Percentiles rank a stretch among this genome's conserved stretches.
These are phyloP conservation scores for Cercospora berteroae DNA, from an alignment of 2,329 filamentous ascomycete species.

Conservation along the genomic window DNA sequence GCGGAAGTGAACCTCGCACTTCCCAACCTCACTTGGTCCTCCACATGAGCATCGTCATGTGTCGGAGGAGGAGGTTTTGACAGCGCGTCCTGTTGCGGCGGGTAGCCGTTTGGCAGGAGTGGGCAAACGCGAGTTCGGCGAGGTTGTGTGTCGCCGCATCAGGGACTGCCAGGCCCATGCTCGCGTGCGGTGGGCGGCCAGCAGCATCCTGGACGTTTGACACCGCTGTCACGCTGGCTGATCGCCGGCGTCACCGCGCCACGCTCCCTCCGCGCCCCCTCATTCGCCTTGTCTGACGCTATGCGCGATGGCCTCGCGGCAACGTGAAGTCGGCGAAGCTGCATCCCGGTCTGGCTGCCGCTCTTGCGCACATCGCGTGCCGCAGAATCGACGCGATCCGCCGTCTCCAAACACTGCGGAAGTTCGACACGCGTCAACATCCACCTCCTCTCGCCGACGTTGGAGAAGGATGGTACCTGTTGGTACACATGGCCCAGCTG, in stretches of 20 bases:
- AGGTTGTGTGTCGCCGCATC: constrained; percentile 8
- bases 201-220: background rate
- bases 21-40: background rate
- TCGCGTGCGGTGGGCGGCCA: background rate
- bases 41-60: constrained; percentile 12
- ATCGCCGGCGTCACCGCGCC: background rate
- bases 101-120: constrained; percentile 3
- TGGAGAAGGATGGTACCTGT: background rate
- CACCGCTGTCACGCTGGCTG: background rate
- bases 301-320: background rate
- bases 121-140: constrained; percentile 16
- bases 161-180: background rate
- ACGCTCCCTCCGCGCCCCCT: background rate
- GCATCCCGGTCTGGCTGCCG: background rate
- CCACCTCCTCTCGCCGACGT: background rate
- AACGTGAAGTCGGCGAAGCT: background rate
- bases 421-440: background rate
- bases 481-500: background rate
- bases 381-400: background rate
- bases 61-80: background rate
- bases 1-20: constrained; percentile 9
- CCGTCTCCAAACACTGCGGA: background rate
- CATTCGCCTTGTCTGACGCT: background rate
- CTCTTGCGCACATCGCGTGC: background rate
- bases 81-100: constrained; percentile 3